Evolutionary conservation across 2,329 filamentous ascomycete genomes (phyloP).

Genomic region (Tolypocladium endophyticum): DNA sequence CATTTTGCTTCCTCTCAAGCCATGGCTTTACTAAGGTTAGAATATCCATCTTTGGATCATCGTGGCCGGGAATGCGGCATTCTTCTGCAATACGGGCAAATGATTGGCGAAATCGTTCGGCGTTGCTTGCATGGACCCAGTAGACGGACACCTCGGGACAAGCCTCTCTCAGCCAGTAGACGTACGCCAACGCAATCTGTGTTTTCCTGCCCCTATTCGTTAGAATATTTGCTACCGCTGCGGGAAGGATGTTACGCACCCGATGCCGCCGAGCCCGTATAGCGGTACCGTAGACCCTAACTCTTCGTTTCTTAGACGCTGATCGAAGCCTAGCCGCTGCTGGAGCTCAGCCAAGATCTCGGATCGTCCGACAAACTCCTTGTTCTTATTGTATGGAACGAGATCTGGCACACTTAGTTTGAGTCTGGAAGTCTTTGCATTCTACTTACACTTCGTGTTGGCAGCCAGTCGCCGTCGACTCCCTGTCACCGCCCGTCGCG

Average conservation of each 20-base stretch:
- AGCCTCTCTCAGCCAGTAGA: slow-evolving; percentile 10
- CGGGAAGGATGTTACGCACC: not conserved
- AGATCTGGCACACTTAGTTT: not conserved
- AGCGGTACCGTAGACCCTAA: not conserved
- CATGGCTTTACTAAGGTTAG: slow-evolving; percentile 15
- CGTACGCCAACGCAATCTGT: slow-evolving; percentile 19
- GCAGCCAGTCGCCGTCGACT: not conserved
- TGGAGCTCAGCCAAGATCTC: not conserved
- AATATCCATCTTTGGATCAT: slow-evolving; percentile 11
- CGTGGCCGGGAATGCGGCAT: slow-evolving; percentile 11
- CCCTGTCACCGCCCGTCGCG: not conserved
- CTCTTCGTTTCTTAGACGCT: not conserved
- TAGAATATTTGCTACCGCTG: not conserved
- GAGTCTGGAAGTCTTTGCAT: not conserved
- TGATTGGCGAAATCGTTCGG: slow-evolving; percentile 15
- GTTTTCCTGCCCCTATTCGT: slow-evolving; percentile 17
- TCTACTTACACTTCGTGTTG: not conserved
- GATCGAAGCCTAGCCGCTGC: not conserved
- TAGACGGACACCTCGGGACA: slow-evolving; percentile 16
- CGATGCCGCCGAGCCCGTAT: not conserved
- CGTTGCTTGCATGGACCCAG: slow-evolving; percentile 22
- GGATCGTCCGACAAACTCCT: not conserved
- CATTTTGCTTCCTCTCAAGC: slow-evolving; percentile 11
- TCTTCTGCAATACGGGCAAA: slow-evolving; percentile 15
- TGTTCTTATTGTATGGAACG: not conserved